Base-by-base conservation (phyloP, 495 filamentous ascomycete species). In the Podospora didyma region DNA sequence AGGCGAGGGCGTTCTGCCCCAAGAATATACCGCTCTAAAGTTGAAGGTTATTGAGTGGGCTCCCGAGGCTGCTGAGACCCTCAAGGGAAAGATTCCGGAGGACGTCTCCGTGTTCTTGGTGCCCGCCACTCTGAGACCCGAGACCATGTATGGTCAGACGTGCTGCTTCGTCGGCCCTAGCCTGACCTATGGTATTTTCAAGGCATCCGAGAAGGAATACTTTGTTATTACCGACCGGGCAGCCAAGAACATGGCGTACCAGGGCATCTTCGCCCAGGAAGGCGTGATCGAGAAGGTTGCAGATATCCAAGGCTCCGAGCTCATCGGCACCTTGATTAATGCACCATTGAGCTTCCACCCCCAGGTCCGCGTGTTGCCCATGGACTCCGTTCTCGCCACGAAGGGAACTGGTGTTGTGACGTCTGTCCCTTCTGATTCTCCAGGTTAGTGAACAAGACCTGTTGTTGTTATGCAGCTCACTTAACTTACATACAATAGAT, bases 91-190 rank as follows among this genome's bases (percentile, higher is more conserved):
- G 70, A 74, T 96, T 11, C 86, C 90, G 19, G 80, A 84, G 3
- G 81, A 79, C 59, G 87, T 88, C 20, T 88, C 89, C 58, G 86
- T 96, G 24, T 94, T 86, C 71, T 87, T 97, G 59, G 83, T 96
- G 26, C 86, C 92, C 10, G 92, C 92, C 22, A 96, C 92, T 52
- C 78, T 97, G 54, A 81, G 92, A 61, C 89, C 92, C 7, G 92
- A 97, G 75, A 97, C 92, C 11, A 96, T 97, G 91, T 96, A 96
- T 62, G 92, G 92, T n/a, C 92, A 97, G 71, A 92, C 84, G 1
- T 91, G 89, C 73, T 94, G 89, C 69, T 97, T 97, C 63, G 89
- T 97, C 50, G 87, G 89, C 31, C 90, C 92, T 1, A 47, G 19
- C 11, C 20, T 56, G 0, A 48, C 5, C 9, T 61, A 61, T 44